These are phyloP conservation scores for Aspergillus sp. DNA, from an alignment of 2,329 filamentous ascomycete genomes.

Conservation along the genomic window DNA sequence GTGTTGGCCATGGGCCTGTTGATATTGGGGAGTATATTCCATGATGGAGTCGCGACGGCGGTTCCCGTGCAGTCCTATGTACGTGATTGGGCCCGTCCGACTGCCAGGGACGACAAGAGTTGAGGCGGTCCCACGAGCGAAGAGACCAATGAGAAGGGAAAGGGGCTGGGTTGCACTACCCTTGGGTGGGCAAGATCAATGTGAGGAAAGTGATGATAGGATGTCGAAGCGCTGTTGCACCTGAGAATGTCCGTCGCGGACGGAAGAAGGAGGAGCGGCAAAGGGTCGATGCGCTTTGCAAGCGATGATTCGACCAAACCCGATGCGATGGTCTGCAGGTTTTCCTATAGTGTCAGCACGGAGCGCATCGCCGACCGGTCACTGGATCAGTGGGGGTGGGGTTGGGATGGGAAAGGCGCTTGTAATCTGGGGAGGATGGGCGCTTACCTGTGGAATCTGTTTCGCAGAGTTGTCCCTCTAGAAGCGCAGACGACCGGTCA, in stretches of 20 bases:
- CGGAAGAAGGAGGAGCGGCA: constrained; percentile 21
- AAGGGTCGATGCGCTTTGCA: constrained; percentile 21
- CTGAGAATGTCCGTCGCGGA: constrained; percentile 25
- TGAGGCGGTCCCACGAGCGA: constrained; percentile 19
- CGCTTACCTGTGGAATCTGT: constrained; percentile 30
- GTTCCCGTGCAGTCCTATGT: constrained; percentile 21
- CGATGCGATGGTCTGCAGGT: constrained; percentile 37
- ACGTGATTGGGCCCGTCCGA: constrained; percentile 15
- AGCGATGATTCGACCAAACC: constrained; percentile 42
- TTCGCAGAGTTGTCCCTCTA: neutral
- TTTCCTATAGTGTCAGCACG: constrained; percentile 41
- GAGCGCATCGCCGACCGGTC: constrained; percentile 41
- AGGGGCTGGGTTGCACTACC: constrained; percentile 11
- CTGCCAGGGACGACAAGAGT: constrained; percentile 15
- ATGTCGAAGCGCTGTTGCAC: constrained; percentile 20
- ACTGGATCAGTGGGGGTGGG: constrained; percentile 39
- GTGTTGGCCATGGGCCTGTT: constrained; percentile 61
- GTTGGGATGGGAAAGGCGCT: constrained; percentile 16
- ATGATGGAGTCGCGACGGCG: constrained; percentile 51
- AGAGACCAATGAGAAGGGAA: constrained; percentile 16
- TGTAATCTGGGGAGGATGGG: constrained; percentile 12
- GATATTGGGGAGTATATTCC: constrained; percentile 74
- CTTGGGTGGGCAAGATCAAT: constrained; percentile 13
- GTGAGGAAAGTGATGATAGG: constrained; percentile 13
- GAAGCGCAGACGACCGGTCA: constrained; percentile 10